Percentiles rank a stretch among this genome's conserved stretches.
Evolutionary conservation across 192 early-diverging fungal genomes (phyloP).

Genomic region (Umbelopsis vinacea): DNA sequence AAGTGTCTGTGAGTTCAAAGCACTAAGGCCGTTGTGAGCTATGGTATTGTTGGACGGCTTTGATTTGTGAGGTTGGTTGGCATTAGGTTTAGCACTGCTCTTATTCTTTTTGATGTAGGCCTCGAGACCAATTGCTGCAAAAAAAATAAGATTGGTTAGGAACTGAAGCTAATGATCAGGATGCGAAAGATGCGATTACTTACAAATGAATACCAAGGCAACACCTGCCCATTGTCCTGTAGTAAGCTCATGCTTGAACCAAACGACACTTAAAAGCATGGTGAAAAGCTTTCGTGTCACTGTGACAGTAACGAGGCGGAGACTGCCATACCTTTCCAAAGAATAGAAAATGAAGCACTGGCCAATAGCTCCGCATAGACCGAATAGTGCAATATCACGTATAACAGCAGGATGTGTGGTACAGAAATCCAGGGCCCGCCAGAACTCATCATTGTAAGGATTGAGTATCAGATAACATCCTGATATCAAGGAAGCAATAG

Average conservation of each 20-base stretch:
- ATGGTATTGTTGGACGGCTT: neutral
- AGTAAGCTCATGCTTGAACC: conserved; percentile 81
- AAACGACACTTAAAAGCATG: conserved; percentile 89
- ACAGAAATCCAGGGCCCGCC: conserved; percentile 75
- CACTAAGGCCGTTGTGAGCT: conserved; percentile 14
- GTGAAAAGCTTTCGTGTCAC: conserved; percentile 97
- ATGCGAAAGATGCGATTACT: neutral
- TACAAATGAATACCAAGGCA: conserved; percentile 84
- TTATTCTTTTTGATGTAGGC: conserved; percentile 67
- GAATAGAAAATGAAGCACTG: conserved; percentile 99
- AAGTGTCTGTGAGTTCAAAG: conserved; percentile 2
- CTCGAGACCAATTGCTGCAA: conserved; percentile 67
- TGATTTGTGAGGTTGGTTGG: neutral
- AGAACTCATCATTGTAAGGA: conserved; percentile 80
- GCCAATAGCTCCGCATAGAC: conserved; percentile 91
- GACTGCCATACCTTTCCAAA: conserved; percentile 86
- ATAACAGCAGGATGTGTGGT: conserved; percentile 78
- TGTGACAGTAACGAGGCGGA: conserved; percentile 91
- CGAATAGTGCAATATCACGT: conserved; percentile 86
- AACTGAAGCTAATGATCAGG: neutral
- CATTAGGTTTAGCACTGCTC: neutral
- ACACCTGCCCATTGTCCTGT: conserved; percentile 87
- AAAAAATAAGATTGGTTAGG: neutral
- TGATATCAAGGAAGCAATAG: conserved; percentile 78
- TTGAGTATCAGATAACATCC: conserved; percentile 68